Percentiles rank a stretch among this genome's conserved stretches.
phyloP scores from a whole-genome alignment of 768 basidiomycete genomes.

The Russula abietina region DNA sequence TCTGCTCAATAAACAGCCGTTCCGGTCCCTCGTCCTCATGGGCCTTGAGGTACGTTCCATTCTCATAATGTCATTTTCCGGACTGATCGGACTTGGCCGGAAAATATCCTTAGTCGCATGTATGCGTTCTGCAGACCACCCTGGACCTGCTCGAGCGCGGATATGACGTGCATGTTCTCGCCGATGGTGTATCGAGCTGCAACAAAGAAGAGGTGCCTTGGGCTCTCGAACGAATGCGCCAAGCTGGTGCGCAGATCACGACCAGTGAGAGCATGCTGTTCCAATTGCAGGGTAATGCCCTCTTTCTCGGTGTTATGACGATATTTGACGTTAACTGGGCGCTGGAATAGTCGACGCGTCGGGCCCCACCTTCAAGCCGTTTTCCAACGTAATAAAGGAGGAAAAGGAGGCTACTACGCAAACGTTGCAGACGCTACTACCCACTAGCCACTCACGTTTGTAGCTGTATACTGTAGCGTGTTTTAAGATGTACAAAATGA shows the following conservation, averaged over 20 bases:
- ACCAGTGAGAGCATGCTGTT: slow-evolving; percentile 81
- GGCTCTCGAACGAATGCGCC: slow-evolving; percentile 63
- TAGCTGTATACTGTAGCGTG: slow-evolving; percentile 4
- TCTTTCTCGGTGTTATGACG: slow-evolving; percentile 8
- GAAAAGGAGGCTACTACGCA: slow-evolving; percentile 58
- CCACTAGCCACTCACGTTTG: not conserved
- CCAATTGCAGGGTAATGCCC: slow-evolving; percentile 56
- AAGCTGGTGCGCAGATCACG: slow-evolving; percentile 68
- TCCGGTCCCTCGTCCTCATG: slow-evolving; percentile 65
- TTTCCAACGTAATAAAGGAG: slow-evolving; percentile 70
- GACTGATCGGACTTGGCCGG: not conserved
- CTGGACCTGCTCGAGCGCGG: slow-evolving; percentile 53
- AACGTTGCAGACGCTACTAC: slow-evolving; percentile 33
- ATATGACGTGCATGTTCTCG: slow-evolving; percentile 61
- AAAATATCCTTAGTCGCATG: slow-evolving; percentile 54
- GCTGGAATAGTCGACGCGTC: slow-evolving; percentile 48
- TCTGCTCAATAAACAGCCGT: slow-evolving; percentile 41
- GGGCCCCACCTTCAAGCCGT: slow-evolving; percentile 60
- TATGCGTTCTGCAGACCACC: slow-evolving; percentile 83
- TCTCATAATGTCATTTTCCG: not conserved
- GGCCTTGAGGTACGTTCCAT: slow-evolving; percentile 72
- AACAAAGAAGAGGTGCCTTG: slow-evolving; percentile 75
- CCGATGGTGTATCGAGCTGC: slow-evolving; percentile 79
- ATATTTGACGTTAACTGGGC: slow-evolving; percentile 19
- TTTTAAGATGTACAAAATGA: not conserved